phyloP scores from a whole-genome alignment of 2,329 filamentous ascomycete genomes.

The Clonostachys chloroleuca region DNA sequence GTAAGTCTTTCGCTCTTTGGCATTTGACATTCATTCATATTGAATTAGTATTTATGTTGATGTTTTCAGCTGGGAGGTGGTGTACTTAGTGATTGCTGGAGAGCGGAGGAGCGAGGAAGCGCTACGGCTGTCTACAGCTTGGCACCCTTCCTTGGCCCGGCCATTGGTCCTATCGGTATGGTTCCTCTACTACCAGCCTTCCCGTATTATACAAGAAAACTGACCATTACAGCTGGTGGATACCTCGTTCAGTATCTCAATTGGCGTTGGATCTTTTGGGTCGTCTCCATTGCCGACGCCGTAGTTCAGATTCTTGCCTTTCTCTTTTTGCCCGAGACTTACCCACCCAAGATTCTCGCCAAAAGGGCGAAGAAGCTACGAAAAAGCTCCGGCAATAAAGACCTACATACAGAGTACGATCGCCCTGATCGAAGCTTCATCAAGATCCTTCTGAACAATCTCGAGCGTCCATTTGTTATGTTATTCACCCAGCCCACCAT shows the following conservation, averaged over 20 bases:
- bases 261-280: conserved; percentile 42
- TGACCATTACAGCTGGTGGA: conserved; percentile 20
- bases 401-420: conserved; percentile 20
- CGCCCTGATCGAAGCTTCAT: conserved; percentile 13
- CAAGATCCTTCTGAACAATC: conserved; percentile 15
- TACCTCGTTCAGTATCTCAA: conserved; percentile 26
- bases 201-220: neutral
- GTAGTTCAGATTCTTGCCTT: conserved; percentile 25
- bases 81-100: conserved; percentile 42
- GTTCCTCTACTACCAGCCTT: neutral
- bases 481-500: conserved; percentile 45
- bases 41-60: neutral
- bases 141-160: conserved; percentile 36
- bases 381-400: conserved; percentile 17
- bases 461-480: conserved; percentile 42
- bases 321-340: conserved; percentile 31
- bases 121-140: conserved; percentile 25
- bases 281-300: conserved; percentile 28
- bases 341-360: conserved; percentile 22
- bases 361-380: conserved; percentile 17
- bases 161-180: conserved; percentile 31
- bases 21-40: neutral
- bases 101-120: conserved; percentile 29
- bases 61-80: conserved; percentile 32
- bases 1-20: conserved; percentile 10